Conservation (phyloP, 805 yeast genomes). For the Nakazawaea peltata region DNA sequence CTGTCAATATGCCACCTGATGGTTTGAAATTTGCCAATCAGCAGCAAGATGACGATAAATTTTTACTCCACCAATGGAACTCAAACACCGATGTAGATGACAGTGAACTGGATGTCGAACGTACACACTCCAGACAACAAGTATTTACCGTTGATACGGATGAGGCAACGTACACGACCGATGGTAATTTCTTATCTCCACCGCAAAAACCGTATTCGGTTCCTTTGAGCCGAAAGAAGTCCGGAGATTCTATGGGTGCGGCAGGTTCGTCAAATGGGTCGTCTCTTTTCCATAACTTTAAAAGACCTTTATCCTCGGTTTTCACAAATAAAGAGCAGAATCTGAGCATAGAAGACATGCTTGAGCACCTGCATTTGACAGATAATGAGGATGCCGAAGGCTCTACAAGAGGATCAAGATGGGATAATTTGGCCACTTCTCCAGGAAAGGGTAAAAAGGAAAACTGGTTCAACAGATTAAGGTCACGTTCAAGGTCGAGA, state of each 20-base stretch:
- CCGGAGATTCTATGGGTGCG: conserved; percentile 3
- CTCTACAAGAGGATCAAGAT: conserved; percentile 20
- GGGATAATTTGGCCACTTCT: conserved; percentile 15
- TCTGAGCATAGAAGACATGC: conserved; percentile 9
- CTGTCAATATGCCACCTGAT: conserved; percentile 35
- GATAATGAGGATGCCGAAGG: conserved; percentile 15
- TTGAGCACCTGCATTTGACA: background rate
- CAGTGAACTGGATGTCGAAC: conserved; percentile 3
- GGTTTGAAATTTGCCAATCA: conserved; percentile 26
- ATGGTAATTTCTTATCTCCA: conserved; percentile 2
- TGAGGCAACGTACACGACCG: too few relatives aligned
- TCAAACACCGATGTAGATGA: conserved; percentile 7
- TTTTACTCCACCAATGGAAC: conserved; percentile 3
- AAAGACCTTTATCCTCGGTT: conserved; percentile 8
- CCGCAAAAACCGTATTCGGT: conserved; percentile 4
- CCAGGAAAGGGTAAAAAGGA: conserved; percentile 21
- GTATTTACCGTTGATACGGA: conserved; percentile 1
- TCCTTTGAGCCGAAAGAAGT: conserved; percentile 3
- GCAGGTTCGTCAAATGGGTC: conserved; percentile 1
- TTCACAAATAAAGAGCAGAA: conserved; percentile 6
- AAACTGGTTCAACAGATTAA: conserved; percentile 38
- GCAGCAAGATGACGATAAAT: conserved; percentile 17
- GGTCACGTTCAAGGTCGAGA: conserved; percentile 31
- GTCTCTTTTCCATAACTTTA: conserved; percentile 6
- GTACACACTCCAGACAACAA: conserved; percentile 1